phyloP scores from a whole-genome alignment of 2,329 filamentous ascomycete genomes.

The Aspergillus pseudotamarii region DNA sequence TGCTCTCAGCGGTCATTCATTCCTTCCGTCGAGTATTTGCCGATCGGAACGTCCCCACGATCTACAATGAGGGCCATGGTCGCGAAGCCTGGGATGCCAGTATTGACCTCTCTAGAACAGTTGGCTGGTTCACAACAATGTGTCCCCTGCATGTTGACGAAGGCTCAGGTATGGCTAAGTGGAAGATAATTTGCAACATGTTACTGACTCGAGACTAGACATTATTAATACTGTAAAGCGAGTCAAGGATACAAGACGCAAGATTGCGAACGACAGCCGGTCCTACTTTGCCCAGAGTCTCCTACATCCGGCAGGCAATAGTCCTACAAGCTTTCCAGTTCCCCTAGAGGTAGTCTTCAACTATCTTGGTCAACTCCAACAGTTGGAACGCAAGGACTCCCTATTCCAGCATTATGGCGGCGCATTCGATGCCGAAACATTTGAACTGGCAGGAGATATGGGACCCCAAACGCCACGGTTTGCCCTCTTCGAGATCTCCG shows the following conservation, averaged over 20 bases:
- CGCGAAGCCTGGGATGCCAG: constrained; percentile 49
- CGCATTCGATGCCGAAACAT: constrained; percentile 30
- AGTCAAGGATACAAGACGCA: constrained; percentile 44
- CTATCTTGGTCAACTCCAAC: constrained; percentile 42
- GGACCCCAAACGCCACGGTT: constrained; percentile 48
- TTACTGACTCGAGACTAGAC: constrained; percentile 21
- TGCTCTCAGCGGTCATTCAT: constrained; percentile 42
- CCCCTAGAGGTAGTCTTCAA: constrained; percentile 47
- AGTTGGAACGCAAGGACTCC: constrained; percentile 49
- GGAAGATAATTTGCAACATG: not conserved
- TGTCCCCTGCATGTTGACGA: constrained; percentile 43
- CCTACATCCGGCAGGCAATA: constrained; percentile 29
- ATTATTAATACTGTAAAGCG: constrained; percentile 37
- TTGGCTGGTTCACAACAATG: constrained; percentile 56
- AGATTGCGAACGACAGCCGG: constrained; percentile 34
- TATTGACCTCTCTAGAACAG: constrained; percentile 51
- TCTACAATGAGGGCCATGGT: constrained; percentile 56
- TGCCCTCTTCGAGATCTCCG: constrained; percentile 55
- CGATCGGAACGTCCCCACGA: constrained; percentile 45
- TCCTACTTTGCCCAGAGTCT: constrained; percentile 40
- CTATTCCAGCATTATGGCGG: constrained; percentile 47
- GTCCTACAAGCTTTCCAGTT: constrained; percentile 39
- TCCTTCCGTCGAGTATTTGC: constrained; percentile 50
- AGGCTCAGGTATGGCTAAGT: constrained; percentile 25
- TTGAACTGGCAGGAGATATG: constrained; percentile 47